phyloP scores from a whole-genome alignment of 768 basidiomycete genomes.

The Suillus fuscotomentosus region DNA sequence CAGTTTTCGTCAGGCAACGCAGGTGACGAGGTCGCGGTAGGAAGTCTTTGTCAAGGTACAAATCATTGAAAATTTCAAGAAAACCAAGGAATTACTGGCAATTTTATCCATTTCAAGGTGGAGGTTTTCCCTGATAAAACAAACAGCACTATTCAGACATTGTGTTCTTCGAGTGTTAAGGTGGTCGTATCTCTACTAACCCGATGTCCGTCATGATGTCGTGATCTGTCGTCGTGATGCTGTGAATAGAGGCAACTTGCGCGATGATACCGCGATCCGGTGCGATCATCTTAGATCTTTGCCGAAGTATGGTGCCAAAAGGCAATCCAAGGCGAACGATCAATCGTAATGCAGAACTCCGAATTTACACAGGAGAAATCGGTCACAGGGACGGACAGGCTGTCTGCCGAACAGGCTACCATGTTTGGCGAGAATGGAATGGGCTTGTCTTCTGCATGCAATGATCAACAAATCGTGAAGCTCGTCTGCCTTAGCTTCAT shows the following conservation, averaged over 20 bases:
- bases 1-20: background rate
- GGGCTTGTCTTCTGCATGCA: background rate
- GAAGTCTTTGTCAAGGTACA: background rate
- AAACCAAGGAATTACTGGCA: too few species aligned
- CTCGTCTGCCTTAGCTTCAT: background rate
- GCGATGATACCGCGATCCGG: background rate
- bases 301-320: background rate
- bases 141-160: background rate
- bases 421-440: background rate
- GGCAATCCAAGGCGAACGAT: background rate
- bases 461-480: background rate
- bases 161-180: background rate
- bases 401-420: background rate
- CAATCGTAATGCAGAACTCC: background rate
- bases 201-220: background rate
- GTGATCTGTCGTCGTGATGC: background rate
- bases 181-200: background rate
- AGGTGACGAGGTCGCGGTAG: background rate
- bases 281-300: background rate
- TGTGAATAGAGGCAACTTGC: background rate
- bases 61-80: too few species aligned
- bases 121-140: too few species aligned
- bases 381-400: background rate
- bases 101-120: too few species aligned
- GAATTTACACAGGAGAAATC: background rate